Evolutionary conservation across 2,329 filamentous ascomycete genomes (phyloP).

Genomic region (Fusarium marasasianum): DNA sequence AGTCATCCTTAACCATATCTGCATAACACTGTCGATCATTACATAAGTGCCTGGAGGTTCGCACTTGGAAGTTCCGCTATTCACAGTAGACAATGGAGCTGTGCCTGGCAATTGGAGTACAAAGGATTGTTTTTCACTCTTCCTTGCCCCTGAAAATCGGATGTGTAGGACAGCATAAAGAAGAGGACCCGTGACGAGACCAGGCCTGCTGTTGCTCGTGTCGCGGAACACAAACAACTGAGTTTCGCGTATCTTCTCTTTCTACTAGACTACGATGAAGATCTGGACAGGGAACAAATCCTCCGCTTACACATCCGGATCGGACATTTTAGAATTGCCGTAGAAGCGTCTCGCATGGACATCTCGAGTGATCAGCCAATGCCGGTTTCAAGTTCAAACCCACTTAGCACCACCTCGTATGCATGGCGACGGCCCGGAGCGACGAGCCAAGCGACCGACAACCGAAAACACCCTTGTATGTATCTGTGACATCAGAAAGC

Average conservation of each 20-base stretch:
- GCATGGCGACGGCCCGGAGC: conserved; percentile 17
- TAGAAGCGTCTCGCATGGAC: background rate
- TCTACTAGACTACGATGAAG: background rate
- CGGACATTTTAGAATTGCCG: conserved; percentile 3
- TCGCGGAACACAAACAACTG: background rate
- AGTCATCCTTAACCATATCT: background rate
- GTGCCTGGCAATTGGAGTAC: background rate
- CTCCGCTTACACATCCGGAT: background rate
- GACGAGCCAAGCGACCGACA: conserved; percentile 25
- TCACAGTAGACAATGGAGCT: background rate
- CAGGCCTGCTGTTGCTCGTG: background rate
- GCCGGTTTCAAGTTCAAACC: background rate
- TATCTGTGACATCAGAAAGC: background rate
- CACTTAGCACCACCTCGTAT: background rate
- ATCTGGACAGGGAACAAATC: background rate
- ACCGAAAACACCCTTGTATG: background rate
- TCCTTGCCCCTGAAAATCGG: background rate
- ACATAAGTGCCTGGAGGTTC: background rate
- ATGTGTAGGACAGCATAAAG: background rate
- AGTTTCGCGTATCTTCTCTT: background rate
- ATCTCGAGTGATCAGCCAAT: background rate
- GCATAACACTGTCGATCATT: conserved; percentile 7
- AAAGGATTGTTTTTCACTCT: accelerated
- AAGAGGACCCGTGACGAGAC: background rate
- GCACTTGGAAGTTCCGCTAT: background rate